phyloP scores from a whole-genome alignment of 2,329 filamentous ascomycete species.

The Dactylonectria estremocensis region DNA sequence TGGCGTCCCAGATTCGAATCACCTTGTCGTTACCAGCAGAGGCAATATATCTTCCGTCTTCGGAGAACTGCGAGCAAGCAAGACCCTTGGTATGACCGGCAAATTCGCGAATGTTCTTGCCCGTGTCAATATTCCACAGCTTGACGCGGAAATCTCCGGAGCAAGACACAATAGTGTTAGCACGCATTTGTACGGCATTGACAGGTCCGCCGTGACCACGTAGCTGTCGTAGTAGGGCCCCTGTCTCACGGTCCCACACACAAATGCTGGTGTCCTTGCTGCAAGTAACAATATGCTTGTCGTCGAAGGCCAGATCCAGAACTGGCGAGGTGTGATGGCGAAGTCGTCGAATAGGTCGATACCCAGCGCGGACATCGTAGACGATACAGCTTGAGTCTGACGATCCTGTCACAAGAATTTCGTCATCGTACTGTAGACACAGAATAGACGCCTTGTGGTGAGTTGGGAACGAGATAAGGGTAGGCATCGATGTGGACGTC shows the following conservation, averaged over 20 bases:
- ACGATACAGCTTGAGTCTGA: conserved; percentile 94
- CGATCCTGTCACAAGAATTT: conserved; percentile 94
- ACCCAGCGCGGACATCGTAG: conserved; percentile 86
- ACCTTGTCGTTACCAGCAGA: conserved; percentile 96
- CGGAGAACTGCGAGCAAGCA: conserved; percentile 95
- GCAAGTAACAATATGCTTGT: conserved; percentile 94
- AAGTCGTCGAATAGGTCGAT: conserved; percentile 84
- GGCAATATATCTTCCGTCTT: conserved; percentile 93
- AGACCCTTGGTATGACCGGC: conserved; percentile 91
- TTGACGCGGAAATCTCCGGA: conserved; percentile 94
- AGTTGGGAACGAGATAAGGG: conserved; percentile 69
- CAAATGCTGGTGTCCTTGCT: conserved; percentile 96
- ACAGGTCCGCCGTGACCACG: conserved; percentile 92
- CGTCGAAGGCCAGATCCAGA: conserved; percentile 93
- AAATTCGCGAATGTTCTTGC: conserved; percentile 92
- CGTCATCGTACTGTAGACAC: conserved; percentile 93
- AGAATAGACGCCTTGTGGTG: conserved; percentile 95
- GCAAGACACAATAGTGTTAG: conserved; percentile 92
- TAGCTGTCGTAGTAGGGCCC: conserved; percentile 82
- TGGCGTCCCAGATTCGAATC: conserved; percentile 96
- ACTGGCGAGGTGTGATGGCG: conserved; percentile 88
- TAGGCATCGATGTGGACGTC: conserved; percentile 65
- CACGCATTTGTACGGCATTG: conserved; percentile 95
- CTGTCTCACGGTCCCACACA: conserved; percentile 91
- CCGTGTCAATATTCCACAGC: conserved; percentile 94